Base-by-base conservation (phyloP, 2,329 filamentous ascomycete genomes). In the Apiospora saccharicola region DNA sequence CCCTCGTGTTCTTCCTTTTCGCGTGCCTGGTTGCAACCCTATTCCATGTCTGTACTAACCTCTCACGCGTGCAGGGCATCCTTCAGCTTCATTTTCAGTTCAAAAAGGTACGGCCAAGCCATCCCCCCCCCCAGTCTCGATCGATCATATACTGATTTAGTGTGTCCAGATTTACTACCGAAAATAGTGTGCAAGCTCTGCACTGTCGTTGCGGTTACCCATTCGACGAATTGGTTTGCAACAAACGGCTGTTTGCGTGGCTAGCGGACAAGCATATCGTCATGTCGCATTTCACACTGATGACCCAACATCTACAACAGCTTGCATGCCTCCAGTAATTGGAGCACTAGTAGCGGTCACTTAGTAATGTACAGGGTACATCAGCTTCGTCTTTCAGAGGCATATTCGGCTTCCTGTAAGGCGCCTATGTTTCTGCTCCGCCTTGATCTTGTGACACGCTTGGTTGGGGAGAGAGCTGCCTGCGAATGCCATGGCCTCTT, bases 41-140 rank as follows among this genome's bases (percentile, higher is more conserved):
- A 68, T 34, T 71, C 46, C 71, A 68, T 71, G 37, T 44, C 68
- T 71, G 71, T 76, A 73, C 79, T 82, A 73, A 82, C 74, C 43
- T 77, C 72, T 73, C 73, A 75, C 69, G 69, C 68, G 76, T 72
- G 76, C 80, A 97, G 94, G 96, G 96, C 70, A 98, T 98, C 78
- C 86, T 99, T 72, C 95, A 98, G 84, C 89, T 99, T 72, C 96
- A 98, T 82, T 99, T 99, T 82, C 95, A 98, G 82, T 98, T 98
- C 87, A 99, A 98, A 83, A 97, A 98, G 90, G 95, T 97, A 83
- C 80, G 83, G 16, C 19, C 41, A 53, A 72, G 76, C 71, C 71
- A 70, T 70, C 44, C 43, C 43, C 61, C 44, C 43, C 43, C 61
- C 34, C 37, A 34, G 10, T 30, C 37, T 47, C 41, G 34, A 51